These are phyloP conservation scores for Orbilia quercus DNA, from an alignment of 2,329 filamentous ascomycete species.

Conservation along the genomic window DNA sequence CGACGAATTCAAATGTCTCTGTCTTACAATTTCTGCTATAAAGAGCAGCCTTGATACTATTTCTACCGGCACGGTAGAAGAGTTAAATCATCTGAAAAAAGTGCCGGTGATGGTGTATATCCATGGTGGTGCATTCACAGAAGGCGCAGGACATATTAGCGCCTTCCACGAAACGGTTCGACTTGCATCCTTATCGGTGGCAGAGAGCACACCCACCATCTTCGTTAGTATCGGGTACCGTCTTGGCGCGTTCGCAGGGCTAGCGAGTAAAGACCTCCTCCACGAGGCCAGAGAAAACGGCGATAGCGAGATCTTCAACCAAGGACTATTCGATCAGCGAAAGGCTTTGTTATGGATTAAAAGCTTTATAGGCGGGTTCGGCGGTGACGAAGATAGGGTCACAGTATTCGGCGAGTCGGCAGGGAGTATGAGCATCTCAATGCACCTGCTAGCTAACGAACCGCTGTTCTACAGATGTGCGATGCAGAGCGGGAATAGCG, in stretches of 20 bases:
- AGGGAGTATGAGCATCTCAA: conserved; percentile 52
- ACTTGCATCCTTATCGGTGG: conserved; percentile 24
- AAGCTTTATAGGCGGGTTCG: conserved; percentile 43
- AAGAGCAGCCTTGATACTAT: conserved; percentile 18
- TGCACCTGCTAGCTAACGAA: conserved; percentile 42
- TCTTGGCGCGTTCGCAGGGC: conserved; percentile 44
- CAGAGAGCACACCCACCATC: conserved; percentile 19
- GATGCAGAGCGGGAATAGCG: conserved; percentile 52
- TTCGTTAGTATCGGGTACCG: conserved; percentile 41
- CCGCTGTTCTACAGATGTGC: conserved; percentile 38
- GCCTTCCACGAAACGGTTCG: conserved; percentile 36
- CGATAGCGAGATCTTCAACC: conserved; percentile 50
- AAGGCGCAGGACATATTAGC: conserved; percentile 44
- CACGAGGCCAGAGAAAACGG: conserved; percentile 30
- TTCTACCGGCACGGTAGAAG: conserved; percentile 8
- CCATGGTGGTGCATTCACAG: conserved; percentile 47
- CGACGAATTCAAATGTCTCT: conserved; percentile 51
- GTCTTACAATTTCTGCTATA: conserved; percentile 41
- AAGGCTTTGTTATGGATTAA: conserved; percentile 44
- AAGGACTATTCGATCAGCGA: conserved; percentile 47
- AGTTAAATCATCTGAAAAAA: conserved; percentile 29
- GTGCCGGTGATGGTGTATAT: conserved; percentile 32
- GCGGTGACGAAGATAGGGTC: conserved; percentile 43
- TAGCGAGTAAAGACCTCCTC: conserved; percentile 33
- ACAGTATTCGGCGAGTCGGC: conserved; percentile 53